Evolutionary conservation across 108 stramenopile species (phyloP).

Genomic region (Stephanodiscus triporus): DNA sequence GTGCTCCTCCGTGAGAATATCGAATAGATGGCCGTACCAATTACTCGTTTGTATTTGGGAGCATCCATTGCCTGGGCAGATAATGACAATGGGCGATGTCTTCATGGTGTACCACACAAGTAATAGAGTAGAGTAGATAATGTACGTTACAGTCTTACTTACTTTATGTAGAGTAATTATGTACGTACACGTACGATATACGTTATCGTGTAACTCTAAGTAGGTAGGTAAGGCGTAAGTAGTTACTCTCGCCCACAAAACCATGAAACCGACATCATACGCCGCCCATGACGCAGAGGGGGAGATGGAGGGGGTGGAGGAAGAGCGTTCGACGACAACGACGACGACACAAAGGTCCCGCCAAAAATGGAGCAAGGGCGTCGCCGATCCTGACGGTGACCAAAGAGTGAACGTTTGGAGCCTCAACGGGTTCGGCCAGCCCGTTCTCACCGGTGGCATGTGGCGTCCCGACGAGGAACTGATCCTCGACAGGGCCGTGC

Average conservation of each 20-base stretch:
- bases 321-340: background rate
- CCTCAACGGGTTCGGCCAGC: constrained; percentile 67
- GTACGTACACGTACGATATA: too few relatives aligned
- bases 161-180: too few relatives aligned
- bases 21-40: constrained; percentile 66
- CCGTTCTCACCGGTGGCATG: constrained; percentile 61
- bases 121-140: too few relatives aligned
- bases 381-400: constrained; percentile 19
- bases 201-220: too few relatives aligned
- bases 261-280: too few relatives aligned
- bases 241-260: too few relatives aligned
- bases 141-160: too few relatives aligned
- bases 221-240: too few relatives aligned
- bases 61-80: constrained; percentile 78
- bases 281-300: background rate
- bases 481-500: constrained; percentile 53
- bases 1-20: constrained; percentile 33
- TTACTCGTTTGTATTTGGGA: constrained; percentile 57
- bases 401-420: constrained; percentile 53
- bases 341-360: background rate
- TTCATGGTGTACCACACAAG: background rate
- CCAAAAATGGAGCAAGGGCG: constrained; percentile 26
- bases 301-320: background rate
- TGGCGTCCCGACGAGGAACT: constrained; percentile 65
- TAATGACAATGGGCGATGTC: constrained; percentile 53